Evolutionary conservation across 495 filamentous ascomycete genomes (phyloP), one percentile per base, ranked within the genome.

Genomic region (Tuber aestivum): DNA sequence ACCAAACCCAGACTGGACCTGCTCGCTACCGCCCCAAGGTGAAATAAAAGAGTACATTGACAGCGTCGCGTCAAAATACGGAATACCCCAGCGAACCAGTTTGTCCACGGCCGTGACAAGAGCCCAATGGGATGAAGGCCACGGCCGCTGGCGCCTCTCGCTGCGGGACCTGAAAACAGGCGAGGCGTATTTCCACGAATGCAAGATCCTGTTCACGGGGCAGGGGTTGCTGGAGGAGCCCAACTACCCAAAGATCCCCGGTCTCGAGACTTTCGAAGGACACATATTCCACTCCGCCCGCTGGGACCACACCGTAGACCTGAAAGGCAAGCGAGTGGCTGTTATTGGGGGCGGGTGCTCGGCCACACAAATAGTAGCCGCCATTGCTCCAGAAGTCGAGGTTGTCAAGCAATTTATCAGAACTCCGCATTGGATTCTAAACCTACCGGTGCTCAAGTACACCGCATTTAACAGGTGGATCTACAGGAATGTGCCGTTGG

Each of bases 161-260:
- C 70, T 88, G 10, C 80, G 82, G 71, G 82, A 82, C 7, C 48
- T 41, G 41, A 72, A 82, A 14, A 48, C 80, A 18, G 80, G 80
- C 10, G 71, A 75, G 35, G 61, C 77, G 69, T 80, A 74, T 23
- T 71, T 78, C 32, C 84, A 85, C 61, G 81, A 87, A 69, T 87
- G 86, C 27, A 91, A 90, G 82, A 84, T 91, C 35, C 84, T 91
- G 5, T 84, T 89, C 69, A 88, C 85, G 74, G 86, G 86, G 21
- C 88, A 89, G 8, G 90, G 90, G 0, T 83, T 85, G 1, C 80
- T 89, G 2, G 85, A 84, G 0, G 81, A 85, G 40, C 88, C 88
- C 3, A 85, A 86, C 7, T 85, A 82, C 69, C 56, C 56, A 16
- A 83, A 86, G 23, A 84, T 88, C 70, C 84, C 85, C 10, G 87